Evolutionary conservation across 805 yeast species (phyloP).

Genomic region (Dipodascus albidus): DNA sequence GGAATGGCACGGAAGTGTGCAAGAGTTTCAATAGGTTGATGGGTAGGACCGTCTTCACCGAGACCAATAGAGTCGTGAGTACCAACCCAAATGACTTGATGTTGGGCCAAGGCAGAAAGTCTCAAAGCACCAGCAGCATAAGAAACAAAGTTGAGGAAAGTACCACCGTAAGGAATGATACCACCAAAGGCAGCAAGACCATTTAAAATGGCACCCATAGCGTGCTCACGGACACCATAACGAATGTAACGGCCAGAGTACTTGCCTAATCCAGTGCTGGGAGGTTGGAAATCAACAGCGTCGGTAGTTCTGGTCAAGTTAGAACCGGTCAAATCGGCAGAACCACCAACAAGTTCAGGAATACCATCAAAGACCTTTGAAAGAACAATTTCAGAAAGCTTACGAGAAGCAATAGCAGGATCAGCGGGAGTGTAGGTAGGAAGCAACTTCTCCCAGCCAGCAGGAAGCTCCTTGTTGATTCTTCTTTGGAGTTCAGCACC

Average conservation of each 20-base stretch:
- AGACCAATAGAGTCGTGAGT: constrained; percentile 49
- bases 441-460: constrained; percentile 62
- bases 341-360: constrained; percentile 94
- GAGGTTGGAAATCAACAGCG: constrained; percentile 89
- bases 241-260: constrained; percentile 89
- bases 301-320: constrained; percentile 82
- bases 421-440: constrained; percentile 75
- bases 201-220: constrained; percentile 96
- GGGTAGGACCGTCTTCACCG: constrained; percentile 51
- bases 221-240: constrained; percentile 98
- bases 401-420: constrained; percentile 84
- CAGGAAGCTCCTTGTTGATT: constrained; percentile 59
- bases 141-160: constrained; percentile 85
- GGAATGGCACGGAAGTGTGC: constrained; percentile 43
- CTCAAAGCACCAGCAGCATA: constrained; percentile 45
- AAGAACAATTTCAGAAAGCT: constrained; percentile 76
- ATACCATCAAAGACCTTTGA: constrained; percentile 46
- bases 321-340: constrained; percentile 96
- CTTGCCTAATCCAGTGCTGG: constrained; percentile 66
- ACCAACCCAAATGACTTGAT: constrained; percentile 39
- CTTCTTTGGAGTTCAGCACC: constrained; percentile 77
- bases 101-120: constrained; percentile 36
- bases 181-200: constrained; percentile 89
- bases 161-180: constrained; percentile 88
- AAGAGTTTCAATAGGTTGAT: constrained; percentile 42